These are phyloP conservation scores for Fraxinus ornus DNA, from an alignment of 305 asterid species.

Conservation along the genomic window DNA sequence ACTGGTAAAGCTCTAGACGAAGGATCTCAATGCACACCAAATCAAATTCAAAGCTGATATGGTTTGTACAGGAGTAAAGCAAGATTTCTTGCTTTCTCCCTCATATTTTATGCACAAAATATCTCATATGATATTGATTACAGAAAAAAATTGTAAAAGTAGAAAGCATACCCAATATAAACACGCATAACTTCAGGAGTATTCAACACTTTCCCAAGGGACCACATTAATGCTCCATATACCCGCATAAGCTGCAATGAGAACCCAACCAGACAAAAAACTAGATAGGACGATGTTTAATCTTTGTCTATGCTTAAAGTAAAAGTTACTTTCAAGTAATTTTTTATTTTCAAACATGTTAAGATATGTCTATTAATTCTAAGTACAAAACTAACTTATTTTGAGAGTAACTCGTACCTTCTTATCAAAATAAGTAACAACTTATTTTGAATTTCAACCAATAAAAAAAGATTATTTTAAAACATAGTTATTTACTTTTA, in stretches of 20 bases:
- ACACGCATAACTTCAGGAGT: constrained; percentile 92
- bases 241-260: constrained; percentile 87
- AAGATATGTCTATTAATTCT: background rate
- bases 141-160: background rate
- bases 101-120: background rate
- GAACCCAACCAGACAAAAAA: constrained; percentile 16
- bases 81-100: background rate
- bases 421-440: background rate
- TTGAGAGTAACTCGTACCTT: background rate
- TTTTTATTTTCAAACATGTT: background rate
- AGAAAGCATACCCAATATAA: constrained; percentile 74
- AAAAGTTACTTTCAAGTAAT: background rate
- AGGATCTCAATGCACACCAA: background rate
- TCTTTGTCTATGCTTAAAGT: background rate
- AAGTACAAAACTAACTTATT: background rate
- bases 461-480: background rate
- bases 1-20: background rate
- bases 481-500: background rate
- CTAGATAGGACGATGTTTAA: constrained; percentile 3
- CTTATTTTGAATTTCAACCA: background rate
- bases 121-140: background rate
- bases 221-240: constrained; percentile 98
- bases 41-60: background rate
- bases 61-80: background rate
- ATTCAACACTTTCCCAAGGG: constrained; percentile 89